Evolutionary conservation across 257 asterid genomes (phyloP).

Genomic region (Solanum phureja): DNA sequence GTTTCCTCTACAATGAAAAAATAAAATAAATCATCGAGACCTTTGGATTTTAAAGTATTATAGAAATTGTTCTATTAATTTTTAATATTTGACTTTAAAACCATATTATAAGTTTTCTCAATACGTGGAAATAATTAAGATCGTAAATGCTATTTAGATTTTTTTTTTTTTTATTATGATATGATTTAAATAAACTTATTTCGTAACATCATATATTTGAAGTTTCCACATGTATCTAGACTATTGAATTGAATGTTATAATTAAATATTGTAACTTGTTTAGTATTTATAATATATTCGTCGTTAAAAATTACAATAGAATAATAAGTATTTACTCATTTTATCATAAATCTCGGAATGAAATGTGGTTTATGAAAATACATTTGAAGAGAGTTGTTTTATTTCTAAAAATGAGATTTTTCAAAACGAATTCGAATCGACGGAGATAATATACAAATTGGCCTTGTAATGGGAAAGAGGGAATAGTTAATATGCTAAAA

Average conservation of each 20-base stretch:
- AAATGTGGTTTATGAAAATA: no score
- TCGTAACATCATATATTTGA: not conserved
- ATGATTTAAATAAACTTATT: not conserved
- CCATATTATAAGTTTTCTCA: not conserved
- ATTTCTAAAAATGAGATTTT: not conserved
- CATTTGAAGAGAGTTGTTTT: no score
- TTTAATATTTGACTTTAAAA: not conserved
- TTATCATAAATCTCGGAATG: not conserved
- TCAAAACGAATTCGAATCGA: not conserved
- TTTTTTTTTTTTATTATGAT: not conserved
- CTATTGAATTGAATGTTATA: not conserved
- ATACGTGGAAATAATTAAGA: not conserved
- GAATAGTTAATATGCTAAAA: not conserved
- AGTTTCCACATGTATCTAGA: not conserved
- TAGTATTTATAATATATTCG: not conserved
- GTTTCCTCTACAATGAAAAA: not conserved
- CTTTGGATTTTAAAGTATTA: not conserved
- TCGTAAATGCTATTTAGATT: not conserved
- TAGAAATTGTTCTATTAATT: not conserved
- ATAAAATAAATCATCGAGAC: not conserved
- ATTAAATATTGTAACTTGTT: not conserved
- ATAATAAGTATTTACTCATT: no score
- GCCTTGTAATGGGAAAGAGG: not conserved
- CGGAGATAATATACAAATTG: not conserved
- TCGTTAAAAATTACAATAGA: no score